Conservation (phyloP, 768 basidiomycete species). For the Lactarius trivialis region DNA sequence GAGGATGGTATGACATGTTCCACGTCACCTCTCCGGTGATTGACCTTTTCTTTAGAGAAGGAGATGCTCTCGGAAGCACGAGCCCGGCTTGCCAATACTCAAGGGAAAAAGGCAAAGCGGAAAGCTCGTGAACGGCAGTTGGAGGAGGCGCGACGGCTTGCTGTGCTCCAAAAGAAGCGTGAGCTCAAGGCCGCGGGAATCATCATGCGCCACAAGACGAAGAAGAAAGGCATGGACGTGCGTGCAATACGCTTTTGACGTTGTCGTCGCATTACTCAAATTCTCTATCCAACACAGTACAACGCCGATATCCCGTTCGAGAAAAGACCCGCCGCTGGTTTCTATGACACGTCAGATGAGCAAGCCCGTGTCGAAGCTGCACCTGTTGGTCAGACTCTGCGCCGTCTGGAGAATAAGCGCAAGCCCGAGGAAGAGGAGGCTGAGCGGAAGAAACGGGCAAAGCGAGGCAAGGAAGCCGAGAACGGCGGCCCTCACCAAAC, state of each 20-base stretch:
- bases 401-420: constrained; percentile 92
- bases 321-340: constrained; percentile 90
- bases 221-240: constrained; percentile 97
- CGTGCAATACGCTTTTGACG: constrained; percentile 28
- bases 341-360: constrained; percentile 95
- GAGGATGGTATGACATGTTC: constrained; percentile 69
- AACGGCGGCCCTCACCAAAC: constrained; percentile 61
- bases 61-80: constrained; percentile 99
- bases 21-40: neutral
- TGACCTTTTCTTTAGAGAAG: constrained; percentile 58
- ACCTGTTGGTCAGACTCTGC: constrained; percentile 84
- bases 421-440: constrained; percentile 92
- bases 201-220: constrained; percentile 91
- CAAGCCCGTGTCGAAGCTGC: constrained; percentile 81
- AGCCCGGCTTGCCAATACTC: constrained; percentile 95
- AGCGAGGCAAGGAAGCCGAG: constrained; percentile 66
- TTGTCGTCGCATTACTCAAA: constrained; percentile 6
- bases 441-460: constrained; percentile 85
- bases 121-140: constrained; percentile 96
- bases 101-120: constrained; percentile 98
- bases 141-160: constrained; percentile 90
- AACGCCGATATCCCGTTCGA: constrained; percentile 99
- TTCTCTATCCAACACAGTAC: constrained; percentile 48
- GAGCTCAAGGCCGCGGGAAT: constrained; percentile 98
- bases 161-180: constrained; percentile 94